Evolutionary conservation across 2,329 filamentous ascomycete genomes (phyloP), one percentile per base, ranked within the genome.

Genomic region (Didymella lethalis): DNA sequence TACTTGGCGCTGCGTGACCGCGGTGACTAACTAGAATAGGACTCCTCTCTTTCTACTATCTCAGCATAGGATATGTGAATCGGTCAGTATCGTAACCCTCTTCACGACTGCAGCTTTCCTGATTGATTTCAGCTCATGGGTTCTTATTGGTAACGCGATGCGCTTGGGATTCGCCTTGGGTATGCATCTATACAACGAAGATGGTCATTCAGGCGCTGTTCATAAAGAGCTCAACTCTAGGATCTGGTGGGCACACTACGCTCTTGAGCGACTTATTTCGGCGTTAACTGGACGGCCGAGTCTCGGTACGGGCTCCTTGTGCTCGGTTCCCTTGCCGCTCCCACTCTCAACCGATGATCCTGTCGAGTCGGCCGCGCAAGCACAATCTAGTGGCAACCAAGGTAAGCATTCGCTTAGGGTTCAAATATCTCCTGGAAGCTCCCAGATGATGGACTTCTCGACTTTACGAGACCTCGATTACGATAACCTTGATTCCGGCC

Each of bases 171-270:
- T 70, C 51, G 70, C 71, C 4, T 63, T 78, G 4, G 77, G 77
- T 10, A 62, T 80, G 16, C 77, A 79, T 48, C 52, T 77, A 25
- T 69, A 71, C 10, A 79, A 77, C 38, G 66, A 73, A 31, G 70
- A 70, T 43, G 61, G 63, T 7, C 59, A 61, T 3, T 56, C 70
- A 23, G 59, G 64, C 14, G 61, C 65, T 6, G 57, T 67, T 4
- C 63, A 70, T 31, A 76, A 73, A 53, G 78, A 79, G 58, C 61
- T 70, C 3, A 57, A 77, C 26, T 64, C 70, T 20, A 71, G 74
- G 31, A 70, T 77, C 20, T 80, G 79, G 78, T 79, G 78, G 75
- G 73, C 71, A n/a, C 56, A 79, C 20, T 77, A 73, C 54, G 69
- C 69, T 3, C 54, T 78, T 16, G 79, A 80, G 57, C 65, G 68